phyloP scores from a whole-genome alignment of 331 rosid genomes.

The Quercus lobata region DNA sequence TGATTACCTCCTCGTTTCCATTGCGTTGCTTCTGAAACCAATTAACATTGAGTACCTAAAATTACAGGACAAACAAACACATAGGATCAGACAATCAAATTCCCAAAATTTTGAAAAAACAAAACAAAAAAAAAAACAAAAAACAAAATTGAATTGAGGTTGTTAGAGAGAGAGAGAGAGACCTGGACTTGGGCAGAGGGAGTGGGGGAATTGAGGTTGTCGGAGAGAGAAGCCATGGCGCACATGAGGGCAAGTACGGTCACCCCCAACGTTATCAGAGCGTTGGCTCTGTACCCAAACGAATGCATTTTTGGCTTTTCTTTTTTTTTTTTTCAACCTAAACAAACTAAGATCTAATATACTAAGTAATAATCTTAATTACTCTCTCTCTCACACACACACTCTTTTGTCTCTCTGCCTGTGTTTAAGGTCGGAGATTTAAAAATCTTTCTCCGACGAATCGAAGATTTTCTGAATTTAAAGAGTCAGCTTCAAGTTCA shows the following conservation, averaged over 20 bases:
- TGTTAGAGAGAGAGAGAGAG: not conserved
- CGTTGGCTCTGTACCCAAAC: slow-evolving; percentile 85
- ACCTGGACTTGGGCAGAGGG: slow-evolving; percentile 87
- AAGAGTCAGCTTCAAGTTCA: too few species aligned
- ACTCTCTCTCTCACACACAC: too few species aligned
- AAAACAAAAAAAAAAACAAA: not conserved
- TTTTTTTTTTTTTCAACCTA: not conserved
- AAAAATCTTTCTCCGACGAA: not conserved
- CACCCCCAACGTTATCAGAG: slow-evolving; percentile 70
- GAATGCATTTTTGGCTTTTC: slow-evolving; percentile 61
- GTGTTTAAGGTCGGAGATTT: not conserved
- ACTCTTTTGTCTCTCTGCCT: not conserved
- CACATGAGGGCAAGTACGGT: slow-evolving; percentile 81
- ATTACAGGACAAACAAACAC: not conserved
- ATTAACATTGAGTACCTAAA: slow-evolving; percentile 69
- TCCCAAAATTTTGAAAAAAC: not conserved
- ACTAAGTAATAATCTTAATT: too few species aligned
- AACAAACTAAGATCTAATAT: too few species aligned
- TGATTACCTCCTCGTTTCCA: slow-evolving; percentile 82
- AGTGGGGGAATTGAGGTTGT: slow-evolving; percentile 65
- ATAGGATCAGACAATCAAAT: not conserved
- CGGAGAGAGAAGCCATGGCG: slow-evolving; percentile 77
- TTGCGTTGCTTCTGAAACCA: slow-evolving; percentile 95
- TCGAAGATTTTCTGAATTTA: not conserved
- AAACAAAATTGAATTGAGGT: not conserved